Base-by-base conservation (phyloP, 805 yeast genomes). In the Ogataea polymorpha region DNA sequence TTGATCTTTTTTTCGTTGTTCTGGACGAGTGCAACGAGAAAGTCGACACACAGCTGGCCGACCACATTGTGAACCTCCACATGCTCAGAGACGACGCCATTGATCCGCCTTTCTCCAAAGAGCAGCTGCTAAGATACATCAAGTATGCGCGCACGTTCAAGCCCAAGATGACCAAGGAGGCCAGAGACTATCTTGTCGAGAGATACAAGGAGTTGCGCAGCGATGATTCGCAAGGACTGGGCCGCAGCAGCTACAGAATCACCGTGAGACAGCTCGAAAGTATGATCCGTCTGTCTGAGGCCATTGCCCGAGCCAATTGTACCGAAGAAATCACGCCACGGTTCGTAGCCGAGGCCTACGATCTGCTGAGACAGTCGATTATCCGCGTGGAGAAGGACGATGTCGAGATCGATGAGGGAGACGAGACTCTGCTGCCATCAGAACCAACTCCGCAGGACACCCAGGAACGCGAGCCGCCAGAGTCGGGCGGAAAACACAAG, bases 241-340 rank as follows among this genome's bases (percentile, higher is more conserved):
- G 86, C 15, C 74, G 91, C 58, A 79, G 88, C 37, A 84, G 96
- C 45, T 91, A 91, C 62, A 73, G 98, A 62, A 93, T 93, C 54
- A 93, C 99, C 0, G 99, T 93, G 25, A 85, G 99, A 71, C 99
- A 93, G 61, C 74, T 93, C 56, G 99, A 91, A 66, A 83, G 93
- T 39, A 78, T 90, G 89, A 83, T 93, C 51, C 77, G 99, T 59
- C 72, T 93, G 44, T 81, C 93, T 3, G 99, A 93, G 62, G 98
- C 96, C 1, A 90, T 93, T 64, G 98, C 99, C 1, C 75, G 96
- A 51, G 97, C 98, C 20, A 93, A 91, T 63, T 90, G 98, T 65
- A 86, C 90, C 14, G 93, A 86, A 49, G 89, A 80, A 48, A 82
- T 89, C 39, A 80, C 91, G 0, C 86, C 91, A 6, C 73, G 74